Base-by-base conservation (phyloP, 352 stramenopile species). In the Pythium guiyangense region DNA sequence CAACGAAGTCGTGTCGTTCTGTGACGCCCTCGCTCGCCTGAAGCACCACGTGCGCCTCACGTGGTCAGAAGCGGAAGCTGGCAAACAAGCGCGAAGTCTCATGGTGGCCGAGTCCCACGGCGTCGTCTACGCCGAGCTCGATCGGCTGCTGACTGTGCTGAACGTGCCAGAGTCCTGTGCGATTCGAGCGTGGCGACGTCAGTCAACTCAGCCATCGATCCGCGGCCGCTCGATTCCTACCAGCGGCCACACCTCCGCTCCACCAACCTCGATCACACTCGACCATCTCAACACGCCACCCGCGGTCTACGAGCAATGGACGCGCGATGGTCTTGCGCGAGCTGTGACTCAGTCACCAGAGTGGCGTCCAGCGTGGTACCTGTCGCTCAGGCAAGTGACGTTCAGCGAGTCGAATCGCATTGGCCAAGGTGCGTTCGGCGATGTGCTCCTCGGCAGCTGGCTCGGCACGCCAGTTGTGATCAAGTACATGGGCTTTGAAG, bases 401-500 rank as follows among this genome's bases (percentile, higher is more conserved):
- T 60, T 60, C 42, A 31, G 11, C 31, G 22, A 48, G 47, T 15
- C 20, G 22, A 45, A 49, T 26, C 4, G 11, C 8, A 42, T 60
- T n/a, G 47, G 45, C 0, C 11, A 42, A 45, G 55, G 55, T 3
- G 15, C 55, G 8, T 61, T 55, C 27, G 55, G 55, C 1, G n/a
- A 22, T 10, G 55, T 61, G 22, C 49, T 49, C 37, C 26, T 29
- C 6, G 55, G 29, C 6, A 17, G 9, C 18, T 61, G 55, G 55
- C 22, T 43, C n/a, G 8, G 49, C 20, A 61, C 55, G 4, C 39
- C 22, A 0, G 55, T 61, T 0, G 55, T 61, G n/a, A 17, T 55
- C 39, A 55, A 61, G 47, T 59, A 52, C 39, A 59, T 59, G 53
- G 53, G 53, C 4, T 59, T 52, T 17, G 53, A 59, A 9, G 44